Percentiles rank a stretch among this genome's conserved stretches.
phyloP scores from a whole-genome alignment of 345 rosid species.

The Cardamine resedifolia region DNA sequence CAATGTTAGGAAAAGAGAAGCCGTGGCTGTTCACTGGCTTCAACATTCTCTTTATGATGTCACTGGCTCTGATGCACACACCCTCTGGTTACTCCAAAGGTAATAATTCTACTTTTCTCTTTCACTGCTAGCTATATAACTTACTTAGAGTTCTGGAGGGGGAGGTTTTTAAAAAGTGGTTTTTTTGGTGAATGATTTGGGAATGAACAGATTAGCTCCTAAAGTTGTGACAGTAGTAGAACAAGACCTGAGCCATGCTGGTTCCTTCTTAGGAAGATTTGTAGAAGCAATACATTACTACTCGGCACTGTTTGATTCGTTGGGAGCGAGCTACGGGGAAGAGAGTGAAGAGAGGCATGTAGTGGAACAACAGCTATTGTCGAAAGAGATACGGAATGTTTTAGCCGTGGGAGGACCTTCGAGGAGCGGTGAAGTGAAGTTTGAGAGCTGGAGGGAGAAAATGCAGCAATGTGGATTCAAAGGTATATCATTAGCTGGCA shows the following conservation, averaged over 20 bases:
- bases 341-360: conserved; percentile 98
- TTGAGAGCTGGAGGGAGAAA: conserved; percentile 95
- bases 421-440: conserved; percentile 67
- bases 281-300: conserved; percentile 99
- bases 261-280: conserved; percentile 87
- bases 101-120: conserved; percentile 23
- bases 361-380: conserved; percentile 93
- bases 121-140: neutral
- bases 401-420: conserved; percentile 88
- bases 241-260: conserved; percentile 91
- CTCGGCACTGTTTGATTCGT: conserved; percentile 88
- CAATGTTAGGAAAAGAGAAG: conserved; percentile 80
- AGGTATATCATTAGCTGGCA: conserved; percentile 79
- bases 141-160: neutral
- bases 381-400: conserved; percentile 84
- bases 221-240: conserved; percentile 98
- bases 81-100: conserved; percentile 89
- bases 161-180: conserved; percentile 2
- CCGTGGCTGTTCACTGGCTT: conserved; percentile 96
- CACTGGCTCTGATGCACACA: conserved; percentile 88
- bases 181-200: neutral
- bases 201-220: conserved; percentile 72
- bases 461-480: conserved; percentile 82
- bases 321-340: conserved; percentile 94
- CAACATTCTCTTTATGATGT: conserved; percentile 98